These are phyloP conservation scores for Beauveria caledonica DNA, from an alignment of 2,329 filamentous ascomycete genomes.

Conservation along the genomic window DNA sequence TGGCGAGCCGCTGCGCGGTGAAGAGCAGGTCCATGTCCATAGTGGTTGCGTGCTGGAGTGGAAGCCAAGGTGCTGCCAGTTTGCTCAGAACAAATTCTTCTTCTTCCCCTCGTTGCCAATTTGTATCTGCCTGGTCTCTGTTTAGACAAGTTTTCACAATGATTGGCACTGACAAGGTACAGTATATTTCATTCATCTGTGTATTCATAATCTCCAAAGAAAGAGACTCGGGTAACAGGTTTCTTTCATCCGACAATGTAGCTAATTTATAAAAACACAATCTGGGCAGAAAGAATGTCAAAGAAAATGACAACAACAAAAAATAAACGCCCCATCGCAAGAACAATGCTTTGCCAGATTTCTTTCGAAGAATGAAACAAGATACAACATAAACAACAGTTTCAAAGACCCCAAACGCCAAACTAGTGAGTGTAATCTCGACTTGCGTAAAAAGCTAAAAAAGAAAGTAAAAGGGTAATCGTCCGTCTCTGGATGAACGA, in stretches of 20 bases:
- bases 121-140: background rate
- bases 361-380: background rate
- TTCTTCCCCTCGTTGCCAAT: too few relatives aligned
- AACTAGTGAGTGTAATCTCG: background rate
- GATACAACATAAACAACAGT: background rate
- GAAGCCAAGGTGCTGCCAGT: too few relatives aligned
- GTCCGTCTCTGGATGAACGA: background rate
- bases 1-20: background rate
- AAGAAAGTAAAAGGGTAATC: background rate
- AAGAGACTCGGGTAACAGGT: background rate
- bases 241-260: slow-evolving; percentile 5
- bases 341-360: background rate
- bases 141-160: background rate
- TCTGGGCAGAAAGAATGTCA: background rate
- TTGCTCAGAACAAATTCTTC: too few relatives aligned
- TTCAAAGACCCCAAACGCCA: slow-evolving; percentile 1
- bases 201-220: background rate
- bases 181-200: background rate
- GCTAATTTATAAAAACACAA: slow-evolving; percentile 1
- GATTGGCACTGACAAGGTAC: background rate
- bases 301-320: background rate
- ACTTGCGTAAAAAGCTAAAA: background rate
- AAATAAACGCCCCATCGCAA: background rate
- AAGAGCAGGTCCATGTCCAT: background rate
- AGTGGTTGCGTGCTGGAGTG: background rate